These are phyloP conservation scores for Neopestalotiopsis sp. DNA, from an alignment of 2,329 filamentous ascomycete genomes.

Conservation along the genomic window DNA sequence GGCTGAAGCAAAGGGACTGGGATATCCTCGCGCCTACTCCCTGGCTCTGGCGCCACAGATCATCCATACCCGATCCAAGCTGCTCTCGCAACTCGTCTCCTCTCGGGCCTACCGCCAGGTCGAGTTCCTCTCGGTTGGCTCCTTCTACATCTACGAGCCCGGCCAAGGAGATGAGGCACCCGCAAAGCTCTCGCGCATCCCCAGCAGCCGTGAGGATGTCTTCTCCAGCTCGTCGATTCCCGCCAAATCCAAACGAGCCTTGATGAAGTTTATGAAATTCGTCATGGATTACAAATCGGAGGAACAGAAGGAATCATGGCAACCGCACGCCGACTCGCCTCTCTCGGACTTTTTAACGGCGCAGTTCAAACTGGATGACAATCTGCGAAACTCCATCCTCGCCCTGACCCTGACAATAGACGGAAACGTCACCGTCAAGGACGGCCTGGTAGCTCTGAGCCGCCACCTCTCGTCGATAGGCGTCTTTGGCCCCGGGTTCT, in stretches of 20 bases:
- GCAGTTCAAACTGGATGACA: conserved; percentile 71
- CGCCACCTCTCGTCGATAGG: conserved; percentile 87
- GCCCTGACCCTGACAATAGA: conserved; percentile 78
- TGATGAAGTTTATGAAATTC: conserved; percentile 96
- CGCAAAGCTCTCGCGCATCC: conserved; percentile 69
- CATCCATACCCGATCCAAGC: conserved; percentile 80
- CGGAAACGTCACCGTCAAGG: conserved; percentile 63
- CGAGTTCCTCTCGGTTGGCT: conserved; percentile 91
- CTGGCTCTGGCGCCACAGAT: conserved; percentile 85
- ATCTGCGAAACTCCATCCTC: conserved; percentile 66
- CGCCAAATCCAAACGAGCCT: conserved; percentile 78
- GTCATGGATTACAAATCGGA: conserved; percentile 74
- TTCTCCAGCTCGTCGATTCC: conserved; percentile 80
- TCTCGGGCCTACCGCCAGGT: conserved; percentile 88
- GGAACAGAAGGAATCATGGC: conserved; percentile 62
- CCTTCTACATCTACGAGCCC: conserved; percentile 79
- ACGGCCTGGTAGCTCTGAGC: conserved; percentile 75
- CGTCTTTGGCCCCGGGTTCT: conserved; percentile 86
- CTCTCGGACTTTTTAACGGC: conserved; percentile 65
- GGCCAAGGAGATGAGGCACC: conserved; percentile 32
- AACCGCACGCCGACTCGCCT: conserved; percentile 56
- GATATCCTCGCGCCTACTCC: conserved; percentile 76
- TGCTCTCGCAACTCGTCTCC: conserved; percentile 83
- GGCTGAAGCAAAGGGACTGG: conserved; percentile 50
- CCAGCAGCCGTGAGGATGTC: conserved; percentile 89